Percentiles rank a stretch among this genome's conserved stretches.
Evolutionary conservation across 1,284 basidiomycete genomes (phyloP).

Genomic region (Testicularia cyperi): DNA sequence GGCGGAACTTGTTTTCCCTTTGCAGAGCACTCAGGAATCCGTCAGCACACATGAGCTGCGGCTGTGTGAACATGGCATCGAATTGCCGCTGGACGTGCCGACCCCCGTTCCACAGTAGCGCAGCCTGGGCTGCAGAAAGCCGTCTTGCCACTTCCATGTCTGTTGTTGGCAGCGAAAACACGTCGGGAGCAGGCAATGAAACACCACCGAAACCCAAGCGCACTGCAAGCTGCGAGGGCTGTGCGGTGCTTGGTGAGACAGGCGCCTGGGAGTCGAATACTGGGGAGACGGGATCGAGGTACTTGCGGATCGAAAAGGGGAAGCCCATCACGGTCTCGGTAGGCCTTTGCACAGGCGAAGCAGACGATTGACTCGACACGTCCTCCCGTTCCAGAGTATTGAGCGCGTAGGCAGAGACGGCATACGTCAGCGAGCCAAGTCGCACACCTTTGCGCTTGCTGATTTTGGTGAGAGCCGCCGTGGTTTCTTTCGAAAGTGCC

Average conservation of each 20-base stretch:
- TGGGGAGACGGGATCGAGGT: constrained; percentile 9
- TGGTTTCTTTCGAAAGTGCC: constrained; percentile 10
- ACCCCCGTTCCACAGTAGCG: constrained; percentile 30
- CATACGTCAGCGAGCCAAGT: constrained; percentile 28
- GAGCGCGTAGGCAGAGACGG: constrained; percentile 25
- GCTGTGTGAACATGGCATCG: constrained; percentile 22
- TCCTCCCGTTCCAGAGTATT: constrained; percentile 20
- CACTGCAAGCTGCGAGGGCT: constrained; percentile 20
- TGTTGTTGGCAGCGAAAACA: constrained; percentile 18
- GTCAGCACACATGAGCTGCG: constrained; percentile 30
- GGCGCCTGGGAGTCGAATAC: constrained; percentile 4
- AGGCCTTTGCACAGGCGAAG: constrained; percentile 2
- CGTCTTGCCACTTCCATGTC: background rate
- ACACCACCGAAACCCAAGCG: constrained; percentile 29
- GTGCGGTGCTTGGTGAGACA: constrained; percentile 3
- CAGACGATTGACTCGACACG: background rate
- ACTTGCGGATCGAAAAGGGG: constrained; percentile 23
- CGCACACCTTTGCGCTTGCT: constrained; percentile 28
- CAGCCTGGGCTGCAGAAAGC: constrained; percentile 6
- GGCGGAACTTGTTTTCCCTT: constrained; percentile 27
- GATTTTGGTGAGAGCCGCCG: constrained; percentile 7
- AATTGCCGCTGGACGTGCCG: constrained; percentile 32
- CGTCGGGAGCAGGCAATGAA: constrained; percentile 16
- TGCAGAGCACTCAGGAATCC: constrained; percentile 25
- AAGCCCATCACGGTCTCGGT: constrained; percentile 31